These are phyloP conservation scores for Phytophthora rubi DNA, from an alignment of 352 stramenopile species.

Conservation along the genomic window DNA sequence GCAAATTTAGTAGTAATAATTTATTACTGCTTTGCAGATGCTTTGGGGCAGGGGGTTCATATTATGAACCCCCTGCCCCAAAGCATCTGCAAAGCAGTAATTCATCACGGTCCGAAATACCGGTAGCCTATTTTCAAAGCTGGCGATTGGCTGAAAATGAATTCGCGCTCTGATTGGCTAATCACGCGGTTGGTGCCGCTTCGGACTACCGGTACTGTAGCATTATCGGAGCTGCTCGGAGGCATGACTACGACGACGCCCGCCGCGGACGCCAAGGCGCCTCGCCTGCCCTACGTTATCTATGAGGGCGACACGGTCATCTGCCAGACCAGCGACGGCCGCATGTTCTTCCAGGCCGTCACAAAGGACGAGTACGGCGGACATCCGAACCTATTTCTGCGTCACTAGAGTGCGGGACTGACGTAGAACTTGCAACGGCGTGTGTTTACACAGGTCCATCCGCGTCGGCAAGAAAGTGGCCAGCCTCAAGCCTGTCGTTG, in stretches of 20 bases:
- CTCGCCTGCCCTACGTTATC: slow-evolving; percentile 72
- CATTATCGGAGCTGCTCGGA: background rate
- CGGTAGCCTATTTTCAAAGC: background rate
- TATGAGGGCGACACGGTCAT: slow-evolving; percentile 89
- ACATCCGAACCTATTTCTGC: background rate
- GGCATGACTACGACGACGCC: background rate
- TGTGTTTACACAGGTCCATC: slow-evolving; percentile 45
- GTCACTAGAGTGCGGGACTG: too few relatives aligned
- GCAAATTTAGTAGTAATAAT: too few relatives aligned
- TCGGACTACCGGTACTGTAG: background rate
- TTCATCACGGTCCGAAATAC: too few relatives aligned
- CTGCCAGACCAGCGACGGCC: slow-evolving; percentile 84
- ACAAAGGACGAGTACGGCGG: slow-evolving; percentile 65
- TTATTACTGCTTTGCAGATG: too few relatives aligned
- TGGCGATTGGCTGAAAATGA: background rate
- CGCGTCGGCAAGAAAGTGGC: slow-evolving; percentile 86
- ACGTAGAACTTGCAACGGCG: background rate
- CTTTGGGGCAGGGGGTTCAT: too few relatives aligned
- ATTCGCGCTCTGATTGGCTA: background rate
- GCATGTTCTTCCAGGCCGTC: slow-evolving; percentile 87
- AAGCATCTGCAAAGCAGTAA: too few relatives aligned
- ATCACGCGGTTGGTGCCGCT: background rate
- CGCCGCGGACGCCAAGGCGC: background rate
- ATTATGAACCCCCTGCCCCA: too few relatives aligned
- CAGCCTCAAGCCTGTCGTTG: slow-evolving; percentile 71